Base-by-base conservation (phyloP, 2,329 filamentous ascomycete species). In the Botrytis galanthina region DNA sequence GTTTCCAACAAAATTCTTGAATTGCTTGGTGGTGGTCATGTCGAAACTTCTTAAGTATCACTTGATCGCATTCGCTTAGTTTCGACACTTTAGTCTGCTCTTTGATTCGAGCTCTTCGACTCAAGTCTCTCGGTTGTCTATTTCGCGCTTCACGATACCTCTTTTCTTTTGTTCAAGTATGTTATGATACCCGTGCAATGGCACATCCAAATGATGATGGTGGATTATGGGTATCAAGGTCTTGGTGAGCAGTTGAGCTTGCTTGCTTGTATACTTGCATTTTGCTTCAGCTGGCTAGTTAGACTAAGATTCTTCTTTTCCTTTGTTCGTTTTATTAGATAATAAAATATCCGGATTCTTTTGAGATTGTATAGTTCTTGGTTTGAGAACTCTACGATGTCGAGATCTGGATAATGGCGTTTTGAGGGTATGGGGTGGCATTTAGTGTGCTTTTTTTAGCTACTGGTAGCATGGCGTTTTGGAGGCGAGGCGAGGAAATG, bases 1-100 rank as follows among this genome's bases (percentile, higher is more conserved):
- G 96, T 99, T 22, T 92, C 95, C 62, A 93, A 92, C 84, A 98
- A 98, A 87, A 95, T 98, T 75, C 87, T 96, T 60, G 96, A 98
- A 83, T 88, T 99, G 71, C 90, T 99, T 57, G 91, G 91, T 61
- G 88, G 88, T 74, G 85, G 85, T 66, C 75, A 79, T 66, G 63
- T 74, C 72, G 79, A 80, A 73, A 75, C 73, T 57, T 61, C 76
- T 69, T 35, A 60, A 39, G 32, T 48, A 32, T 39, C 8, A n/a
- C 26, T 37, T 29, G 22, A 29, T 42, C 46, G 5, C 7, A 26
- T 70, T 16, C 35, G 29, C 29, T n/a, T 39, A 12, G 10, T 42
- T 37, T 54, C 18, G 39, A 44, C n/a, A 44, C 37, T 29, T 32
- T 8, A 6, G 7, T 44, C 26, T n/a, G 42, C 66, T 66, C 20